These are phyloP conservation scores for Glonium stellatum DNA, from an alignment of 495 filamentous ascomycete genomes.

Conservation along the genomic window DNA sequence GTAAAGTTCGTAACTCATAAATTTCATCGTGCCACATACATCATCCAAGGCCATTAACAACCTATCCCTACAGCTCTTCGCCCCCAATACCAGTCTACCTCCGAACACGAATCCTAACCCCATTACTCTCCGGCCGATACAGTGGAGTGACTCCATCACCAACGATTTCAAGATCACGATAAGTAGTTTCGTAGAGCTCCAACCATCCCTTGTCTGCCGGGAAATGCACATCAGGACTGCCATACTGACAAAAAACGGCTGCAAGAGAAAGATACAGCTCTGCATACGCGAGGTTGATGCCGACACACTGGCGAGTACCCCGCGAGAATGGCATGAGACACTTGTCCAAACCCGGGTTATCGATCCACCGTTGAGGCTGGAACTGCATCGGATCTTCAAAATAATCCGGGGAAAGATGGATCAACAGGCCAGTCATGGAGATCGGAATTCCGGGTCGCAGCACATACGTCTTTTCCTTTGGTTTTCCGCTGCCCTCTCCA, in stretches of 20 bases:
- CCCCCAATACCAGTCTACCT: background rate
- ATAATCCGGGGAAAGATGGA: slow-evolving; percentile 39
- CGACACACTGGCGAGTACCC: slow-evolving; percentile 29
- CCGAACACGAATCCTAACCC: background rate
- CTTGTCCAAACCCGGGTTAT: slow-evolving; percentile 16
- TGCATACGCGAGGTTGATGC: slow-evolving; percentile 36
- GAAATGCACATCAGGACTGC: background rate
- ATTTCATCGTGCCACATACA: too few relatives aligned
- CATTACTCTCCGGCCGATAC: background rate
- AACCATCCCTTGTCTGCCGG: background rate
- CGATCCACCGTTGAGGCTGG: slow-evolving; percentile 42
- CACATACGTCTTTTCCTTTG: background rate
- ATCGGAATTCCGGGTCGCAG: slow-evolving; percentile 32
- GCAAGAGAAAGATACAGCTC: slow-evolving; percentile 31
- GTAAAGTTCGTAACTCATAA: too few relatives aligned
- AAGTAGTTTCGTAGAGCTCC: background rate
- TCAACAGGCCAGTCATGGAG: slow-evolving; percentile 38
- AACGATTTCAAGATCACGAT: background rate
- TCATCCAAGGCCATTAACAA: too few relatives aligned
- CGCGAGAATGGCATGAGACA: slow-evolving; percentile 29
- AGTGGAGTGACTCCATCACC: background rate
- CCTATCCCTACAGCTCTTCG: too few relatives aligned
- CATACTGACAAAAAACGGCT: background rate
- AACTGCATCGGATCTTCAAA: slow-evolving; percentile 41
- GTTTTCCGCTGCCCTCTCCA: background rate